Conservation (phyloP, 2,329 filamentous ascomycete genomes). For the Diaporthe aspalathi region DNA sequence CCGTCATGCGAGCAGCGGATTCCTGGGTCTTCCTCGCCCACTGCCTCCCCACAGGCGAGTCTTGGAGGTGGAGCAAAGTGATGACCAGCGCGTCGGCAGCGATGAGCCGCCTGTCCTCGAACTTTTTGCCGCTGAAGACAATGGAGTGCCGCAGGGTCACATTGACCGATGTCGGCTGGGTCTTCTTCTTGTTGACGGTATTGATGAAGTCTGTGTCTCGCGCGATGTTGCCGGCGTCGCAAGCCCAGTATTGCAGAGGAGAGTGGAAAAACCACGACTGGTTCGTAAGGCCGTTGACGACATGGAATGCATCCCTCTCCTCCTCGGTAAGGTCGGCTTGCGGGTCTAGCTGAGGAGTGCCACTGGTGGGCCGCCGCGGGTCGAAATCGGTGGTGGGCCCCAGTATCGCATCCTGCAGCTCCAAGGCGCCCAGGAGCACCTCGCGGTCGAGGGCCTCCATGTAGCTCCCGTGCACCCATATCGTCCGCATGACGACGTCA, state of each 20-base stretch:
- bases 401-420: slow-evolving; percentile 77
- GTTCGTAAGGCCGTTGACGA: slow-evolving; percentile 69
- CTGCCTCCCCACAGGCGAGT: slow-evolving; percentile 70
- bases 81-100: slow-evolving; percentile 84
- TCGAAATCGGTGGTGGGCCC: slow-evolving; percentile 69
- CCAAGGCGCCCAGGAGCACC: slow-evolving; percentile 73
- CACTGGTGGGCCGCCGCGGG: slow-evolving; percentile 54
- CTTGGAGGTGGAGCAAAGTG: slow-evolving; percentile 76
- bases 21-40: slow-evolving; percentile 72
- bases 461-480: slow-evolving; percentile 85
- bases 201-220: slow-evolving; percentile 71
- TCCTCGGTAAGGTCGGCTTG: slow-evolving; percentile 52
- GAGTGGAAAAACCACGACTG: slow-evolving; percentile 84
- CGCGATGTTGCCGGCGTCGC: slow-evolving; percentile 68
- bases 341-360: slow-evolving; percentile 46
- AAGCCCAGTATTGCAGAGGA: slow-evolving; percentile 84
- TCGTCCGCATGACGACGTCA: slow-evolving; percentile 84
- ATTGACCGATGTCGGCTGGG: slow-evolving; percentile 74
- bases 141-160: slow-evolving; percentile 81
- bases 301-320: slow-evolving; percentile 67
- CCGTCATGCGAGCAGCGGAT: slow-evolving; percentile 60
- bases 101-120: slow-evolving; percentile 73
- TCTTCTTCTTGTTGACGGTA: slow-evolving; percentile 76
- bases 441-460: slow-evolving; percentile 78
- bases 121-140: slow-evolving; percentile 84